phyloP scores from a whole-genome alignment of 73 alveolate genomes.

The Urostyla sp. region DNA sequence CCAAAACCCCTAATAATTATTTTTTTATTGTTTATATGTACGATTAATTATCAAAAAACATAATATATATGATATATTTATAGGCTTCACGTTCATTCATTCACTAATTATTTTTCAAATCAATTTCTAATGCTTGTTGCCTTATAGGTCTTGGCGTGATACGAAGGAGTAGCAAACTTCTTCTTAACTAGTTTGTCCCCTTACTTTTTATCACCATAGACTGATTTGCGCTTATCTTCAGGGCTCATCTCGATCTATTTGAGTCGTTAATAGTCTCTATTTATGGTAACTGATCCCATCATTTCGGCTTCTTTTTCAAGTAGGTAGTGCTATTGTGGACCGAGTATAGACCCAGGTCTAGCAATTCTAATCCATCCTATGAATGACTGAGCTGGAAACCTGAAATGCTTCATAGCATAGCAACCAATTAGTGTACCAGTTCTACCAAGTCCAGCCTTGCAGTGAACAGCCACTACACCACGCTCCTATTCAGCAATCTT shows the following conservation, averaged over 20 bases:
- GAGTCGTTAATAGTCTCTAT: neutral
- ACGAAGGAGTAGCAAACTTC: conserved; percentile 33
- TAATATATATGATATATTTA: too few relatives aligned
- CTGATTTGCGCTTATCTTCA: conserved; percentile 20
- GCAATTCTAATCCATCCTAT: conserved; percentile 81
- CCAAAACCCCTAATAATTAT: too few relatives aligned
- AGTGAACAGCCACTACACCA: conserved; percentile 93
- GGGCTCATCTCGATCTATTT: conserved; percentile 39
- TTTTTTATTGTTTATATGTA: too few relatives aligned
- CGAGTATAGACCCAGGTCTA: conserved; percentile 88
- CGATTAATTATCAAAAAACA: too few relatives aligned
- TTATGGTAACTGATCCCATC: neutral
- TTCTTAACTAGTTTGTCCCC: conserved; percentile 33
- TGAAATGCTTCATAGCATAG: conserved; percentile 75
- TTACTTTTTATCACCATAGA: conserved; percentile 37
- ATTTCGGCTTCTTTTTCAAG: conserved; percentile 17
- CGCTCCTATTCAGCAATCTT: conserved; percentile 77
- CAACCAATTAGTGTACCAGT: conserved; percentile 92
- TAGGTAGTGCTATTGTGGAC: conserved; percentile 80
- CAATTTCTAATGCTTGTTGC: too few relatives aligned
- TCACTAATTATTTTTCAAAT: too few relatives aligned
- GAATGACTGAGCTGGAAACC: conserved; percentile 68
- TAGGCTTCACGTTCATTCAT: too few relatives aligned
- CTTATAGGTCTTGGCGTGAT: conserved; percentile 16
- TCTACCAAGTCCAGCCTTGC: conserved; percentile 97